phyloP scores from a whole-genome alignment of 2,329 filamentous ascomycete species.

The Botrytis hyacinthi region DNA sequence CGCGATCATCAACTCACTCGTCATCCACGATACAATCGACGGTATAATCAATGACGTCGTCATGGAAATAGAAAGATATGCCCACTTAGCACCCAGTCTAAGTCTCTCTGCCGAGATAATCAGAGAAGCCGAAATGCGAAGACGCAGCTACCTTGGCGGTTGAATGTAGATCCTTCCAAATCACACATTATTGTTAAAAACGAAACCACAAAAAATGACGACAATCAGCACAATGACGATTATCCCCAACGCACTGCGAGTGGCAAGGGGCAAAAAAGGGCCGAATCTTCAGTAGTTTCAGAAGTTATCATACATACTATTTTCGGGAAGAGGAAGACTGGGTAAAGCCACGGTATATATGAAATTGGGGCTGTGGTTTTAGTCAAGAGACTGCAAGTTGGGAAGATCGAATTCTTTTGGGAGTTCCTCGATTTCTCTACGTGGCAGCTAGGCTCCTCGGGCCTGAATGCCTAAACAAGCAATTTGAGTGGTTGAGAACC shows the following conservation, averaged over 20 bases:
- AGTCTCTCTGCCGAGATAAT: slow-evolving; percentile 76
- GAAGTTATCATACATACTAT: not conserved
- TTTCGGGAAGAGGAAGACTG: not conserved
- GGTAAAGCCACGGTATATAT: slow-evolving; percentile 7
- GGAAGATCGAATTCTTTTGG: not conserved
- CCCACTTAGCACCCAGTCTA: slow-evolving; percentile 72
- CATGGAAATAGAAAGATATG: slow-evolving; percentile 70
- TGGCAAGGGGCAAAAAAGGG: slow-evolving; percentile 10
- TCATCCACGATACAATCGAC: slow-evolving; percentile 63
- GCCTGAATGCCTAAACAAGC: slow-evolving; percentile 7
- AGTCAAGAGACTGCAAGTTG: not conserved
- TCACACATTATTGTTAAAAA: not conserved
- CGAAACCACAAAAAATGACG: not conserved
- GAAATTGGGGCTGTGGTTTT: not conserved
- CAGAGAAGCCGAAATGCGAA: slow-evolving; percentile 71
- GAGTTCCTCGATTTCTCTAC: not conserved
- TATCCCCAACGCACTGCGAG: not conserved
- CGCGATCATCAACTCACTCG: slow-evolving; percentile 59
- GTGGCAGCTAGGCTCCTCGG: slow-evolving; percentile 1
- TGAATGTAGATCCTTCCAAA: slow-evolving; percentile 8
- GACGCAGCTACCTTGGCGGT: slow-evolving; percentile 57
- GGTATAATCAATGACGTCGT: slow-evolving; percentile 76
- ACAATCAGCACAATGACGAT: not conserved
- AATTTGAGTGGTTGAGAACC: not conserved
- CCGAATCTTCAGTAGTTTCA: not conserved